A percentile compares a stretch with the other conserved stretches of the same genome.
Conservation (phyloP, 176 grass and related monocot genomes). For the Oryza glaberrima region DNA sequence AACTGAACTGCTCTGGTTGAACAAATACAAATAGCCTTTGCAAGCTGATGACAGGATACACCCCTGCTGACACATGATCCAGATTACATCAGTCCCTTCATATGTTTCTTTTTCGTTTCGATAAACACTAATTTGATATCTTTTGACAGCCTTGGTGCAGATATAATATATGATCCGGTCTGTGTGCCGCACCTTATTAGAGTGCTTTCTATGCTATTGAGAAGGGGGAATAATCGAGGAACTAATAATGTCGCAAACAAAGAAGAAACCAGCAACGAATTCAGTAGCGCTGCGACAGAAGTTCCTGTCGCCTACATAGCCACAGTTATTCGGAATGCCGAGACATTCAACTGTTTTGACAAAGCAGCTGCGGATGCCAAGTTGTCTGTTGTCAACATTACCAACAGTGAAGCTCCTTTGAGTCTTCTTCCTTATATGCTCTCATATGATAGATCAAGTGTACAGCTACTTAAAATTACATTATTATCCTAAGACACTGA, state of each 20-base stretch:
- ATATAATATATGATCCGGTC: slow-evolving; percentile 82
- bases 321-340: slow-evolving; percentile 68
- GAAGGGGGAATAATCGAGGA: background rate
- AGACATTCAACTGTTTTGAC: slow-evolving; percentile 80
- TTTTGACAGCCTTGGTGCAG: slow-evolving; percentile 74
- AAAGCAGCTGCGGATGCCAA: slow-evolving; percentile 51
- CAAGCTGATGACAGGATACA: background rate
- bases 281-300: background rate
- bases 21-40: slow-evolving; percentile 16
- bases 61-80: background rate
- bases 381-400: slow-evolving; percentile 64
- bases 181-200: slow-evolving; percentile 69
- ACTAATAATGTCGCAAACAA: background rate
- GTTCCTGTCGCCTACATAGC: slow-evolving; percentile 72
- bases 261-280: slow-evolving; percentile 6
- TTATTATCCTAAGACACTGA: background rate
- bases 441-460: slow-evolving; percentile 73
- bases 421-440: slow-evolving; percentile 79
- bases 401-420: slow-evolving; percentile 36
- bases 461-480: slow-evolving; percentile 69
- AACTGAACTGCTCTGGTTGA: background rate
- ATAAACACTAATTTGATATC: background rate
- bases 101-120: background rate
- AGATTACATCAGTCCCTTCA: background rate
- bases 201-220: slow-evolving; percentile 58